Evolutionary conservation across 352 stramenopile genomes (phyloP), one percentile per base, ranked within the genome.

Genomic region (Phytophthora boehmeriae): DNA sequence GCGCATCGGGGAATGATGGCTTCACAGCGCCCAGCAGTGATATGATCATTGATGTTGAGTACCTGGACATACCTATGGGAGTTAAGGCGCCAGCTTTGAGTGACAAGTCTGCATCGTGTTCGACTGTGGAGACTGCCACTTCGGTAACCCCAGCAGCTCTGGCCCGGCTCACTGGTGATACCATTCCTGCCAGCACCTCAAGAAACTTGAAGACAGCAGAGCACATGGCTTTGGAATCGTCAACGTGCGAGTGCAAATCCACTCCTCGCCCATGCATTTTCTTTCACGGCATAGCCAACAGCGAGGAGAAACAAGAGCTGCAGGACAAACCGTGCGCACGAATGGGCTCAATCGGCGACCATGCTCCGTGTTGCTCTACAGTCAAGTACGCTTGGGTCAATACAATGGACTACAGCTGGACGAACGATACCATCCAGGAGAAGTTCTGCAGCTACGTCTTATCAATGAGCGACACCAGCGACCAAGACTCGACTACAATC

Each of bases 11-110:
- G 14, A 20, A n/a, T 13, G 43, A 53, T 22, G 49, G 52, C 2
- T 63, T 71, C 35, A 42, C 46, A 28, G 48, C 66, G 20, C 49
- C 42, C 41, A 59, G 51, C 5, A 41, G 56, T 0, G 59, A 72
- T 23, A 25, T 72, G 22, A 38, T 49, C 22, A 68, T 72, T 20
- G 57, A 64, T 10, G 53, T 63, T 5, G 34, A 30, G 28, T 66
- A 54, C 46, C 30, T 25, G 5, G 14, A 58, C 10, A n/a, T 14
- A 10, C 49, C 49, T 14, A 39, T 39, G 10, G 14, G 34, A 4
- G 14, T 39, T 4, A 16, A 4, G 34, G 8, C 5, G 34, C 34
- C 34, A 39, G 4, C 5, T 4, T 39, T 39, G 8, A 51, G 2
- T 42, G 28, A 47, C 49, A 14, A 27, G 58, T 11, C 34, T n/a